These are phyloP conservation scores for Aureoboletus auriporus DNA, from an alignment of 768 basidiomycete genomes.

Conservation along the genomic window DNA sequence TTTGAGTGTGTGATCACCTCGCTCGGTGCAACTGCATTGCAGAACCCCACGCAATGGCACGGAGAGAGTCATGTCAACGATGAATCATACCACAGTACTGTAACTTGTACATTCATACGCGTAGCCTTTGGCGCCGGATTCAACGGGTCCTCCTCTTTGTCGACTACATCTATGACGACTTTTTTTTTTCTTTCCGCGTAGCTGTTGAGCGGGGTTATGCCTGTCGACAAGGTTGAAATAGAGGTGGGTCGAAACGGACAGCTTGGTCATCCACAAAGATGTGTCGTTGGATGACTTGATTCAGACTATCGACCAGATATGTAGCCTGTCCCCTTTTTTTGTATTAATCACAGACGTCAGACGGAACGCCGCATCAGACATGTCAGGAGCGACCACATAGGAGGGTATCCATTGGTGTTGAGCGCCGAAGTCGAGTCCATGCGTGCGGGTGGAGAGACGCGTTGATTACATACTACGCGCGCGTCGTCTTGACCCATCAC, in stretches of 20 bases:
- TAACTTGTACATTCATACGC: conserved; percentile 11
- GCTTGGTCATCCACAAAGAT: no score
- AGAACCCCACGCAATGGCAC: conserved; percentile 13
- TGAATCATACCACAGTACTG: conserved; percentile 20
- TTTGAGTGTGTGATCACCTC: conserved; percentile 76
- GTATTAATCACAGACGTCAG: no score
- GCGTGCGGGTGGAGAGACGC: conserved; percentile 14
- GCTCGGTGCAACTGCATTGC: conserved; percentile 33
- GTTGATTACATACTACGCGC: conserved; percentile 27
- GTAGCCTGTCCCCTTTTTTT: no score
- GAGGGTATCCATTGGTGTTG: no score
- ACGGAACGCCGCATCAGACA: no score
- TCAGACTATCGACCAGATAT: no score
- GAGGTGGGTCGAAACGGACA: no score
- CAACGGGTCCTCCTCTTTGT: conserved; percentile 33
- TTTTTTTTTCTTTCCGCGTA: conserved; percentile 28
- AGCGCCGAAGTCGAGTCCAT: no score
- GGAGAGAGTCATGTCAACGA: conserved; percentile 21
- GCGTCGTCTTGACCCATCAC: conserved; percentile 24
- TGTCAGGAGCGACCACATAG: no score
- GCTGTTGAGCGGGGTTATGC: conserved; percentile 8
- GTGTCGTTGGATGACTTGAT: no score
- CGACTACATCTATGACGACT: conserved; percentile 42
- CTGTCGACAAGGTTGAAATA: no score
- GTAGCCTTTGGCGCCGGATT: not conserved